Conservation (phyloP, 352 stramenopile species). For the Sclerospora graminicola region DNA sequence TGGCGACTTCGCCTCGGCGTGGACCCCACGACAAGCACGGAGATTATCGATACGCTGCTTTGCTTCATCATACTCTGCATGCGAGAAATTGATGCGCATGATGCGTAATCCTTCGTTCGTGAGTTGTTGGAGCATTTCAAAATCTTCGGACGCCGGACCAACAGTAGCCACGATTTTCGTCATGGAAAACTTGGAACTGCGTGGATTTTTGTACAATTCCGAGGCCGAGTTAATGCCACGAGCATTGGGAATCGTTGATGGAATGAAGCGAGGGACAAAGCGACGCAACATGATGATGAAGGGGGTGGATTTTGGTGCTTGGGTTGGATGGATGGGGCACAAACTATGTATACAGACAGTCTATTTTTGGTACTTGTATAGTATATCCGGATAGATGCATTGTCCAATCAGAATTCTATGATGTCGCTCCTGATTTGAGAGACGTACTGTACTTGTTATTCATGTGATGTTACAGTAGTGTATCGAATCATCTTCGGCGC, state of each 20-base stretch:
- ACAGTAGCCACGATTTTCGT: constrained; percentile 92
- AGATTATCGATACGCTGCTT: constrained; percentile 67
- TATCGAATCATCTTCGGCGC: too few species aligned
- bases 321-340: too few species aligned
- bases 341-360: too few species aligned
- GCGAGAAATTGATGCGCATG: constrained; percentile 94
- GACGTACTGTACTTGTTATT: too few species aligned
- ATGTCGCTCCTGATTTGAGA: too few species aligned
- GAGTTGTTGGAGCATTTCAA: constrained; percentile 74
- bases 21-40: constrained; percentile 69
- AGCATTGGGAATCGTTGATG: constrained; percentile 11
- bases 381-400: too few species aligned
- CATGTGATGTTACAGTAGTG: too few species aligned
- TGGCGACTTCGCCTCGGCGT: constrained; percentile 45
- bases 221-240: constrained; percentile 10
- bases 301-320: background rate
- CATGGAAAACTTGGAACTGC: constrained; percentile 82
- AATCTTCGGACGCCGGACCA: constrained; percentile 73
- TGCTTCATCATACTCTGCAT: constrained; percentile 85
- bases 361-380: too few species aligned
- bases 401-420: too few species aligned
- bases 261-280: constrained; percentile 13
- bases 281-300: constrained; percentile 15
- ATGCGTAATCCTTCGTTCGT: constrained; percentile 85
- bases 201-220: constrained; percentile 65